Evolutionary conservation across 1,139 yeast genomes (phyloP).

Genomic region (Hyphopichia burtonii): DNA sequence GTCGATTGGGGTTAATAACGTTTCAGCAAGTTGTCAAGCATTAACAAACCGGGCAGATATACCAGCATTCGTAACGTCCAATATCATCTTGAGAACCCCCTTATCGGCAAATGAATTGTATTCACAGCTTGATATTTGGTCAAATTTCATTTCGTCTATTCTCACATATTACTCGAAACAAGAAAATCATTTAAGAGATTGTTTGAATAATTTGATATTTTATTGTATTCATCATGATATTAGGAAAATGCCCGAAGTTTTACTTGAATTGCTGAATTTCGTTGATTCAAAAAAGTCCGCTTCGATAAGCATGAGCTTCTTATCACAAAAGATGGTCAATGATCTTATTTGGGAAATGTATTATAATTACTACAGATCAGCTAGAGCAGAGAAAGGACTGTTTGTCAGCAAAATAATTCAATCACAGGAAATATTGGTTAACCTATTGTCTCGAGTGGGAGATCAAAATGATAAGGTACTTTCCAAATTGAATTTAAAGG

Average conservation of each 20-base stretch:
- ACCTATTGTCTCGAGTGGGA: conserved; percentile 12
- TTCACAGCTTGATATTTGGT: conserved; percentile 42
- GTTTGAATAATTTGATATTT: conserved; percentile 26
- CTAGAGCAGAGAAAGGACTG: neutral
- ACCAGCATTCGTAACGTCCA: conserved; percentile 37
- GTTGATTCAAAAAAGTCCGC: neutral
- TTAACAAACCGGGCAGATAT: conserved; percentile 26
- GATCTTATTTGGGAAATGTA: conserved; percentile 23
- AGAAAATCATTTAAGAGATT: conserved; percentile 15
- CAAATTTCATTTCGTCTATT: conserved; percentile 16
- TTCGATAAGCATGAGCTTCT: neutral
- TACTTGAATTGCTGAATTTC: conserved; percentile 6
- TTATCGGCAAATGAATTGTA: conserved; percentile 27
- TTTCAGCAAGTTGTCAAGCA: conserved; percentile 27
- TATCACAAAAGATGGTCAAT: conserved; percentile 15
- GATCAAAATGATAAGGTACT: conserved; percentile 9
- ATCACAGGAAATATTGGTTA: conserved; percentile 33
- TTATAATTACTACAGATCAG: conserved; percentile 12
- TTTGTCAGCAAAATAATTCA: conserved; percentile 15
- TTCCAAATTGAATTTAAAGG: conserved; percentile 24
- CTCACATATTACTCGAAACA: conserved; percentile 16
- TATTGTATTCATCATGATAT: conserved; percentile 27
- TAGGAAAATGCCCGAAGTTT: conserved; percentile 15
- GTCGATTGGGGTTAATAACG: conserved; percentile 24
- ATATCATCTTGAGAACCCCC: conserved; percentile 38